Percentiles rank a stretch among this genome's conserved stretches.
These are phyloP conservation scores for Blastomyces parvus DNA, from an alignment of 2,329 filamentous ascomycete genomes.

Conservation along the genomic window DNA sequence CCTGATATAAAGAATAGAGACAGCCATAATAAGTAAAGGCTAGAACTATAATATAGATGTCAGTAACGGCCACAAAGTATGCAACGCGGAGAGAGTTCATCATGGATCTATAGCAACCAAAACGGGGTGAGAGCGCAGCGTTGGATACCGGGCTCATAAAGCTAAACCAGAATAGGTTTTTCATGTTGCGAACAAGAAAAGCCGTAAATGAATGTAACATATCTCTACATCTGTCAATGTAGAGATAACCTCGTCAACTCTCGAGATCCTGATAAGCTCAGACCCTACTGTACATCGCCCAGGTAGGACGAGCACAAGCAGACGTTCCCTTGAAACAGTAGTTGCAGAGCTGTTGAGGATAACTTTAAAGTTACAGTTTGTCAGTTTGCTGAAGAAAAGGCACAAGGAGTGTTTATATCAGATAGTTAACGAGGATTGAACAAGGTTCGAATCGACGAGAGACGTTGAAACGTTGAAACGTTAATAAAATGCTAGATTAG, in stretches of 20 bases:
- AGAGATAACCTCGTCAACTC: neutral
- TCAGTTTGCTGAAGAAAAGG: neutral
- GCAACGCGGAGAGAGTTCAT: neutral
- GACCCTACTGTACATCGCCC: neutral
- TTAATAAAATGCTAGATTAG: neutral
- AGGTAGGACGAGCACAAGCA: neutral
- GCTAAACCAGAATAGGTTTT: neutral
- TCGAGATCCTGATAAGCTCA: neutral
- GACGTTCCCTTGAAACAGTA: neutral
- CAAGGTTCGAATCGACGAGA: neutral
- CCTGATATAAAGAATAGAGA: neutral
- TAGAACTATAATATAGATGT: neutral
- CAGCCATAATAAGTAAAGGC: neutral
- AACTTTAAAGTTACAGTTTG: neutral
- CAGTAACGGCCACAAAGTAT: neutral
- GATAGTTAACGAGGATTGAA: neutral
- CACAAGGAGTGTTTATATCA: neutral
- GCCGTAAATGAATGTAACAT: neutral
- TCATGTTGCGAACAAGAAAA: neutral
- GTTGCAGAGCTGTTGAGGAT: neutral
- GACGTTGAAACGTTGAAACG: neutral
- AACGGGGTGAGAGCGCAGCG: neutral
- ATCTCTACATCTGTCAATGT: neutral
- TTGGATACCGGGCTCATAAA: neutral
- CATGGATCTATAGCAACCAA: neutral